Conservation (phyloP, 1,284 basidiomycete genomes). For the Malassezia caprae region DNA sequence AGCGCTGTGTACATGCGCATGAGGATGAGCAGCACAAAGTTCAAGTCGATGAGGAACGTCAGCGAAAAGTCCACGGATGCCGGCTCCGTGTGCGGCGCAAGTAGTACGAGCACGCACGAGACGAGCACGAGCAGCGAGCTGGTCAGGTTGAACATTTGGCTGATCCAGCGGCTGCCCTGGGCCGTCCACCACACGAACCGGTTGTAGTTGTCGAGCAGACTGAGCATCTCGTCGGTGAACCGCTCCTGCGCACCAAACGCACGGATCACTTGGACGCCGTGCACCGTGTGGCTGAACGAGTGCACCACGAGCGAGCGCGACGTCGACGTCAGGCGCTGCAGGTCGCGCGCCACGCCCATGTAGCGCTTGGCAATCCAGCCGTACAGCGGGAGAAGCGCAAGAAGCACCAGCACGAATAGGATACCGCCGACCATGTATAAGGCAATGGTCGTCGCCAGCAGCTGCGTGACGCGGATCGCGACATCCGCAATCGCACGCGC, state of each 20-base stretch:
- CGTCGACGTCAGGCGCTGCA: slow-evolving; percentile 45
- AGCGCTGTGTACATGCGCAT: slow-evolving; percentile 21
- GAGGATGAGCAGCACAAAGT: slow-evolving; percentile 26
- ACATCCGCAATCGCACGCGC: slow-evolving; percentile 10
- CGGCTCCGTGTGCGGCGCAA: slow-evolving; percentile 47
- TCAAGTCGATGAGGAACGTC: slow-evolving; percentile 51
- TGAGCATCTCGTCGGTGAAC: slow-evolving; percentile 50
- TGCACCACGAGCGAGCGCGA: slow-evolving; percentile 47
- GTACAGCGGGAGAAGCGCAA: slow-evolving; percentile 50
- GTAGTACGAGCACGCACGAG: slow-evolving; percentile 50
- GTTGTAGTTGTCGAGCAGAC: slow-evolving; percentile 50
- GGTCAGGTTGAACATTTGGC: slow-evolving; percentile 48
- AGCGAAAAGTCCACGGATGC: slow-evolving; percentile 43
- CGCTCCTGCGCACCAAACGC: slow-evolving; percentile 52
- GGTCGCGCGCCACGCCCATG: slow-evolving; percentile 52
- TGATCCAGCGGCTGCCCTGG: slow-evolving; percentile 21
- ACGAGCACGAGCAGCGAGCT: slow-evolving; percentile 51
- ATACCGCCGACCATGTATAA: slow-evolving; percentile 39
- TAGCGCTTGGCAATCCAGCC: slow-evolving; percentile 50
- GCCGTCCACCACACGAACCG: slow-evolving; percentile 33
- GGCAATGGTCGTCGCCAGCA: slow-evolving; percentile 42
- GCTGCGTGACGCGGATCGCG: slow-evolving; percentile 30
- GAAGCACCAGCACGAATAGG: slow-evolving; percentile 49
- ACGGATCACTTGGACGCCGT: slow-evolving; percentile 52
- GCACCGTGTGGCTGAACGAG: slow-evolving; percentile 47